Base-by-base conservation (phyloP, 768 basidiomycete genomes). In the Boletus pseudo-olivaceus region DNA sequence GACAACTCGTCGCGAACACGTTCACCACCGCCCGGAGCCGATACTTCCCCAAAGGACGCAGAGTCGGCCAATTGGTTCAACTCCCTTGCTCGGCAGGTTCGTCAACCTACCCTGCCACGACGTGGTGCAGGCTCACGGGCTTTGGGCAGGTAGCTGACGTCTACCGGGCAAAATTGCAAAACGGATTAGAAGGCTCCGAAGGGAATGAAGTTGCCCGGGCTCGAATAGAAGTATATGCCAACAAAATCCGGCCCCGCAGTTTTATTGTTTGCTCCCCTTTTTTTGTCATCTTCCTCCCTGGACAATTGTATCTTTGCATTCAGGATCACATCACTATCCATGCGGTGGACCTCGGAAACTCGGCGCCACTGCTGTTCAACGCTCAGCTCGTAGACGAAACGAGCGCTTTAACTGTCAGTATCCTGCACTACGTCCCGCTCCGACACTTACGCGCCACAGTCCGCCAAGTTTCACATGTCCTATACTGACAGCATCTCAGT, bases 61-160 rank as follows among this genome's bases (percentile, higher is more conserved):
- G 96, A 98, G 69, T 88, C 91, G 1, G 81, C 87, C 26, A 90
- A 91, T 64, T 98, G 97, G 97, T 80, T 98, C 57, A 98, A 97
- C 68, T 75, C 82, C 20, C 76, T 99, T 32, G 71, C 93, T 53
- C 84, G 82, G 45, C 91, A 97, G 78, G 94, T 89, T 60, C 37
- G 79, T 67, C 39, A 34, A 38, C 34, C 15, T 29, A 20, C 30
- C 20, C 19, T 53, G 20, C 34, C 32, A 27, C 42, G 32, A 34
- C 27, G 17, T 20, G 29, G 29, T 42, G n/a, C 48, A 29, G 20
- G 27, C 47, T 53, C 10, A 44, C 43, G 34, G 49, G 11, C 49
- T 35, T 34, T 52, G 46, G 20, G 47, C 50, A 91, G 89, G 74
- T 90, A 32, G 73, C 82, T 4, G 79, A 89, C 45, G 76, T 84